Evolutionary conservation across 768 basidiomycete genomes (phyloP).

Genomic region (Galerina marginata): DNA sequence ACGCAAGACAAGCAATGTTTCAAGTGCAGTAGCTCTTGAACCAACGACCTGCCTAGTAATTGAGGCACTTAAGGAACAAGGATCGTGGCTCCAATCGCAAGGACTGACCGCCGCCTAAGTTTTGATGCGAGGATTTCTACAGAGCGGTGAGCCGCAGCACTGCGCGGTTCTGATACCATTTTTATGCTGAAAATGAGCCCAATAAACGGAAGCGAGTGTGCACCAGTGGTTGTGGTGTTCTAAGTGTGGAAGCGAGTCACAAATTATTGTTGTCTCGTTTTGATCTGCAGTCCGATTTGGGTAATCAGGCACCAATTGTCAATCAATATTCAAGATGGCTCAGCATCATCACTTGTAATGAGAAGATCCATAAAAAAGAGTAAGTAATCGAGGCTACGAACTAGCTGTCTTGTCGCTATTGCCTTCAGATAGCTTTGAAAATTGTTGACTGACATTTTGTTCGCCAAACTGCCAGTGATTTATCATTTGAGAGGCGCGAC

Average conservation of each 20-base stretch:
- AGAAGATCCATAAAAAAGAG: too few species aligned
- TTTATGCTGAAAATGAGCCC: neutral
- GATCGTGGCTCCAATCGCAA: constrained; percentile 16
- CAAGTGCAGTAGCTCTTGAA: constrained; percentile 85
- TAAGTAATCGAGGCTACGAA: too few species aligned
- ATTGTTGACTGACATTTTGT: too few species aligned
- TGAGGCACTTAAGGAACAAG: constrained; percentile 18
- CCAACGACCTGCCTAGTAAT: constrained; percentile 84
- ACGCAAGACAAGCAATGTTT: constrained; percentile 86
- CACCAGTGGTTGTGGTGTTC: neutral
- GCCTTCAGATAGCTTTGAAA: too few species aligned
- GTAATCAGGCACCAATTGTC: constrained; percentile 1
- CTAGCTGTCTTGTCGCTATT: too few species aligned
- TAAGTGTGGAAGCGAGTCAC: constrained; percentile 19
- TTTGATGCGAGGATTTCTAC: constrained; percentile 76
- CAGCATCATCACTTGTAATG: too few species aligned
- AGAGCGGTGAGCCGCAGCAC: constrained; percentile 51
- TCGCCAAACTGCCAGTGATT: too few species aligned
- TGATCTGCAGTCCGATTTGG: constrained; percentile 26
- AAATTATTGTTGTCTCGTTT: constrained; percentile 26
- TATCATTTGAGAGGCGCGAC: too few species aligned
- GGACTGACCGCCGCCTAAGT: constrained; percentile 66
- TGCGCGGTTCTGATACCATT: constrained; percentile 51
- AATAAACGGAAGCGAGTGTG: neutral
- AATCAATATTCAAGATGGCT: too few species aligned